A percentile compares a stretch with the other conserved stretches of the same genome.
These are phyloP conservation scores for Mrakia frigida DNA, from an alignment of 768 basidiomycete genomes.

Conservation along the genomic window DNA sequence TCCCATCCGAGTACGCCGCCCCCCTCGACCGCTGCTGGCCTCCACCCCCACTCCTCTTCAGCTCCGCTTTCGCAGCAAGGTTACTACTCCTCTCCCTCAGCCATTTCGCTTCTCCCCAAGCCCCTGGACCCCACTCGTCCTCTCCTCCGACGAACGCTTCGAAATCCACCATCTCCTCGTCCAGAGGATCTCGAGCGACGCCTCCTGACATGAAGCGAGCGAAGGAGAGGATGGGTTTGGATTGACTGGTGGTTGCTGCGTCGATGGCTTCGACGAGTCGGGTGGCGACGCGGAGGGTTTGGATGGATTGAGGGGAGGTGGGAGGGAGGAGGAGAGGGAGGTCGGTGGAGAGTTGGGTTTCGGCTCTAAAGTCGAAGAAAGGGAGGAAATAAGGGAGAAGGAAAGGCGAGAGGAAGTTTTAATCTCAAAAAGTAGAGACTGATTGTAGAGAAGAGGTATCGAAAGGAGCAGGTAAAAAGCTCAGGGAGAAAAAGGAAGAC, in stretches of 20 bases:
- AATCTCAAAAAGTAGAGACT: constrained; percentile 17
- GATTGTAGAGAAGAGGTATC: not conserved
- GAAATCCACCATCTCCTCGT: not conserved
- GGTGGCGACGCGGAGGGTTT: constrained; percentile 44
- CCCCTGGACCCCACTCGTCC: constrained; percentile 13
- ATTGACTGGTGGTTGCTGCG: not conserved
- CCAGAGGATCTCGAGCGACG: not conserved
- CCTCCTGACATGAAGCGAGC: not conserved
- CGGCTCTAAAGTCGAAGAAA: constrained; percentile 39
- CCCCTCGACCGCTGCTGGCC: not conserved
- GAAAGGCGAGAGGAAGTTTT: not conserved
- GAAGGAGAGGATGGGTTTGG: constrained; percentile 17
- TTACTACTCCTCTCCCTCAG: constrained; percentile 10
- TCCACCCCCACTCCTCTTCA: not conserved
- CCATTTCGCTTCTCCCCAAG: constrained; percentile 3
- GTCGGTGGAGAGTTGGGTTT: constrained; percentile 45
- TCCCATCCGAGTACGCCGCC: not conserved
- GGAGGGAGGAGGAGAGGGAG: constrained; percentile 44
- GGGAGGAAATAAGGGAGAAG: not conserved
- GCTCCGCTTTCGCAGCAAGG: not conserved
- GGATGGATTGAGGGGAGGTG: constrained; percentile 42
- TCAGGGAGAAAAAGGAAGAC: not conserved
- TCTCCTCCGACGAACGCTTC: not conserved
- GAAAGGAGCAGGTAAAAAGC: not conserved
- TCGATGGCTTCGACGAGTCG: constrained; percentile 43